phyloP scores from a whole-genome alignment of 257 asterid genomes.

The Sherardia arvensis region DNA sequence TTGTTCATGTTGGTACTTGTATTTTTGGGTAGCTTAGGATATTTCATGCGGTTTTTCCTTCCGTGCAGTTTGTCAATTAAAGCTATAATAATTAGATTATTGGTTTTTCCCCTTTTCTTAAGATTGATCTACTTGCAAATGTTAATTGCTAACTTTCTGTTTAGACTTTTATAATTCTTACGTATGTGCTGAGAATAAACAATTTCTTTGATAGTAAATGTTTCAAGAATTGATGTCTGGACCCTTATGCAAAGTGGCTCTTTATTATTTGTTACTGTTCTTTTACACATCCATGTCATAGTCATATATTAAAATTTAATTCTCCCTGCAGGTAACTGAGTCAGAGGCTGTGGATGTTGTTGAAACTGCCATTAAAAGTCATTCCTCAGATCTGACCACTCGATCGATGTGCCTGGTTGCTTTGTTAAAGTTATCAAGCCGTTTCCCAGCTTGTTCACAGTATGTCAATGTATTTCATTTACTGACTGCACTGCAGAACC shows the following conservation, averaged over 20 bases:
- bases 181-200: neutral
- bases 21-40: neutral
- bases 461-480: constrained; percentile 29
- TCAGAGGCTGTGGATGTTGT: constrained; percentile 85
- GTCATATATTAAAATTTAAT: constrained; percentile 8
- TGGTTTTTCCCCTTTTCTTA: neutral
- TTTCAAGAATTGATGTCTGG: neutral
- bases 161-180: neutral
- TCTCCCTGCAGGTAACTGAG: constrained; percentile 64
- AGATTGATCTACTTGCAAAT: neutral
- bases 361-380: constrained; percentile 53
- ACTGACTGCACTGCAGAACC: neutral
- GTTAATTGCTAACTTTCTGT: neutral
- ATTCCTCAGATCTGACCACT: constrained; percentile 67
- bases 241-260: neutral
- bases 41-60: neutral
- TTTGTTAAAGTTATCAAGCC: constrained; percentile 86
- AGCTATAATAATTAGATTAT: neutral
- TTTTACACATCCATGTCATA: constrained; percentile 5
- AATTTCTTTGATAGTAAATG: neutral
- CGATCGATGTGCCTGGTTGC: constrained; percentile 87
- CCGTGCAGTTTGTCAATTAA: neutral
- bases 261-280: neutral
- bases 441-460: constrained; percentile 78
- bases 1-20: neutral